Base-by-base conservation (phyloP, 306 rosid species). In the Trifolium subterraneum region DNA sequence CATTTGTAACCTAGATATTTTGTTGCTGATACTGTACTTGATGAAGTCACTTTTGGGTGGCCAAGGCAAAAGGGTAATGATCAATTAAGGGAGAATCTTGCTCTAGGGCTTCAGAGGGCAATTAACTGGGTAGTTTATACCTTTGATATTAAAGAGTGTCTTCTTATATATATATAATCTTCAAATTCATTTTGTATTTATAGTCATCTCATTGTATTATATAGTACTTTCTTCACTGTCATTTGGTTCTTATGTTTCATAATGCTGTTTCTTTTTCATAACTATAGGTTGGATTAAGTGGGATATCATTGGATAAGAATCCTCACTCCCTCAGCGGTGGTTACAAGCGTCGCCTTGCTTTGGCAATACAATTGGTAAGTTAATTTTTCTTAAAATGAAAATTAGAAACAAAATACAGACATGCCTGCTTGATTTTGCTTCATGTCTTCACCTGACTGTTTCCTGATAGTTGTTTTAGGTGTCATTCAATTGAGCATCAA, bases 21-120 rank as follows among this genome's bases (percentile, higher is more conserved):
- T 70, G 86, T 93, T 33, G 87, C 97, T 51, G 98, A 93, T 81
- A 93, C 71, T 71, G 91, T 93, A 72, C 93, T 93, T 41, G 96
- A 91, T 25, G 98, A 93, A 87, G 96, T 93, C 71, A 93, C 96
- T 48, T 93, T 93, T 86, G 98, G 96, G 74, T 93, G 98, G 97
- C 97, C 98, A 59, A 90, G 92, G 81, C 86, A 86, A 83, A 90
- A 80, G 80, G 81, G 85, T 70, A 92, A 75, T 79, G 64, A 80
- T 77, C 90, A 79, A 63, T 74, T 85, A 52, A 93, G 90, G 88
- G 91, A 91, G 82, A 76, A 80, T 66, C 97, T 93, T 80, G 86
- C 92, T 74, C 82, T 86, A 73, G 86, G 84, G 74, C 93, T 93
- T 79, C 97, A 91, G 71, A 86, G 88, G 85, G 98, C 98, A 76